Evolutionary conservation across 164 flowering plant species (phyloP).

Genomic region (Sedum album): DNA sequence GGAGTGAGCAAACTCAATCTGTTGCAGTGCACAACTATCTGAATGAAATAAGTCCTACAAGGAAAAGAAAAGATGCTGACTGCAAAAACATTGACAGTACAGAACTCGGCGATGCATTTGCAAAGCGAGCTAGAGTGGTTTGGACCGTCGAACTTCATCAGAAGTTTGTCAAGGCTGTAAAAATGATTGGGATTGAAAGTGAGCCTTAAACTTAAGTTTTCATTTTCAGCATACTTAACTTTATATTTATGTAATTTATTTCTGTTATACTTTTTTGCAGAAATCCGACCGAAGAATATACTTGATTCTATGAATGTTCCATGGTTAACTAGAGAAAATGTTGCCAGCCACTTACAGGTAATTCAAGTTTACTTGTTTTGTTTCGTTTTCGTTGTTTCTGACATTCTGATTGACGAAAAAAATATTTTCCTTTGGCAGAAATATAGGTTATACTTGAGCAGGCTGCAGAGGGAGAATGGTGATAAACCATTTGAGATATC

Average conservation of each 20-base stretch:
- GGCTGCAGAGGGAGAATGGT: slow-evolving; percentile 69
- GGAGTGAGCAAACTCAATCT: slow-evolving; percentile 31
- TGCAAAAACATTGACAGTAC: slow-evolving; percentile 41
- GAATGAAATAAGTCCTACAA: slow-evolving; percentile 25
- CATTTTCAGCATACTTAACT: too few relatives aligned
- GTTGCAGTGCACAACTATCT: slow-evolving; percentile 35
- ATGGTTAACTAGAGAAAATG: slow-evolving; percentile 94
- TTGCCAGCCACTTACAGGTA: slow-evolving; percentile 99
- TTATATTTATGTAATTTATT: too few relatives aligned
- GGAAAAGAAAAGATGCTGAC: too few relatives aligned
- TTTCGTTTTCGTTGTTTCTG: not conserved
- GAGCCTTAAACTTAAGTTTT: too few relatives aligned
- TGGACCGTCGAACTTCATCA: slow-evolving; percentile 96
- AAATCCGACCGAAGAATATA: slow-evolving; percentile 92
- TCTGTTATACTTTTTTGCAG: slow-evolving; percentile 47
- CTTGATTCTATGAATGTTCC: slow-evolving; percentile 92
- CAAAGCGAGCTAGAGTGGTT: slow-evolving; percentile 80
- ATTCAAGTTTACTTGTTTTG: not conserved
- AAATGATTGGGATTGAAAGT: too few relatives aligned
- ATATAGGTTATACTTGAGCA: slow-evolving; percentile 79
- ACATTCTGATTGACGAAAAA: not conserved
- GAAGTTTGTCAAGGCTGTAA: slow-evolving; percentile 68
- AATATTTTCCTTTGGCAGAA: slow-evolving; percentile 48
- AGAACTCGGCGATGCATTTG: slow-evolving; percentile 42
- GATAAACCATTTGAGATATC: slow-evolving; percentile 29